Evolutionary conservation across 2,329 filamentous ascomycete genomes (phyloP).

Genomic region (Neurospora crassa): DNA sequence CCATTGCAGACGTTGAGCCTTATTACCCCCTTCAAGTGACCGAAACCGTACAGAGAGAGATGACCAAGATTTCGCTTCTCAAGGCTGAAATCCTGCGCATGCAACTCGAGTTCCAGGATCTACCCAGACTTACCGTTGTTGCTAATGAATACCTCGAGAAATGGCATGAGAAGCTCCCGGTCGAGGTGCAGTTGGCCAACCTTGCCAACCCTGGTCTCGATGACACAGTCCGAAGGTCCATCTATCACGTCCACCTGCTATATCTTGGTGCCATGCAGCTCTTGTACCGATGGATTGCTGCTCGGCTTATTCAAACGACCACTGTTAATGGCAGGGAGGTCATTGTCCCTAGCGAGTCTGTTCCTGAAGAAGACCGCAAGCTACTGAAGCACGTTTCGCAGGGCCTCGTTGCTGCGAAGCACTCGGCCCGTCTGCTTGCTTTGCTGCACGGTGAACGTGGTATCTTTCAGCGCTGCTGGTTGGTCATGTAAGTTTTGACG

Average conservation of each 20-base stretch:
- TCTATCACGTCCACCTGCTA: constrained; percentile 23
- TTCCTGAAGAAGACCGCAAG: constrained; percentile 1
- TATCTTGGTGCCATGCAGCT: constrained; percentile 24
- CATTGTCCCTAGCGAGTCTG: neutral
- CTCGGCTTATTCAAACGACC: constrained; percentile 15
- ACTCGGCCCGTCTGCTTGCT: constrained; percentile 18
- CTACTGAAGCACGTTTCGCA: constrained; percentile 13
- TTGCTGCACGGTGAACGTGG: constrained; percentile 15
- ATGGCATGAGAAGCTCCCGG: constrained; percentile 21
- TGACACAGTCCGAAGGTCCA: constrained; percentile 13
- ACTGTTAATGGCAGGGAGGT: neutral
- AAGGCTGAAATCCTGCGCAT: constrained; percentile 22
- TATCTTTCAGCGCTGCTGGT: constrained; percentile 20
- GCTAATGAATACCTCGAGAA: constrained; percentile 18
- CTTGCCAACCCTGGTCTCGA: constrained; percentile 10
- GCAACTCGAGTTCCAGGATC: constrained; percentile 21
- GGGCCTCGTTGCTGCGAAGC: constrained; percentile 19
- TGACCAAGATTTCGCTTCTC: constrained; percentile 22
- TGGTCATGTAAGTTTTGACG: constrained; percentile 21
- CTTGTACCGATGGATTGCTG: constrained; percentile 22
- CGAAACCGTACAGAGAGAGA: constrained; percentile 21
- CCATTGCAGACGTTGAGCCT: neutral
- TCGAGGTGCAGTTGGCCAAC: constrained; percentile 15
- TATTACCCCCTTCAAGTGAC: neutral
- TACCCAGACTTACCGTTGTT: constrained; percentile 20